A percentile compares a stretch with the other conserved stretches of the same genome.
Conservation (phyloP, 306 rosid species). For the Fragaria iinumae region DNA sequence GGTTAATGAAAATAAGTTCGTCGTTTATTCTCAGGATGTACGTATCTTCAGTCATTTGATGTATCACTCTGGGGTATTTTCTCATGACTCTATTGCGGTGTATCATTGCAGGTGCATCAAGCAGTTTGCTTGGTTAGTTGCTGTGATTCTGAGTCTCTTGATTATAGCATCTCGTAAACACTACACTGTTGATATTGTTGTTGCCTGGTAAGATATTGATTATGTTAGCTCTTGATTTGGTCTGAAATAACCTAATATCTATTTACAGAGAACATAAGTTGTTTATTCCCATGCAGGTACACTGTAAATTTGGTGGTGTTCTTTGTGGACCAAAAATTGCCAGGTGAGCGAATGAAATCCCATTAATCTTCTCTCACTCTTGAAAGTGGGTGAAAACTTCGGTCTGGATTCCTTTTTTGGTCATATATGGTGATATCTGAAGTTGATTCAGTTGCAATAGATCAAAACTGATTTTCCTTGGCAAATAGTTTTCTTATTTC, state of each 20-base stretch:
- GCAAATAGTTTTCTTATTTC: background rate
- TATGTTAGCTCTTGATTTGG: background rate
- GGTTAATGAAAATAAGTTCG: background rate
- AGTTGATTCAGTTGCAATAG: slow-evolving; percentile 1
- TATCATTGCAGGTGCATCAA: slow-evolving; percentile 41
- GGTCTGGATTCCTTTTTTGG: background rate
- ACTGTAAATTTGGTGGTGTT: slow-evolving; percentile 45
- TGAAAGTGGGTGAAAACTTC: background rate
- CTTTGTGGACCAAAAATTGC: slow-evolving; percentile 41
- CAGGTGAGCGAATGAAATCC: slow-evolving; percentile 35
- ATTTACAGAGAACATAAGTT: background rate
- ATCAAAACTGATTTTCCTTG: background rate
- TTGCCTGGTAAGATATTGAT: slow-evolving; percentile 28
- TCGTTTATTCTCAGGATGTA: background rate
- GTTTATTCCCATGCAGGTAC: slow-evolving; percentile 35
- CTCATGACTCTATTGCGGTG: background rate
- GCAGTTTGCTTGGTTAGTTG: slow-evolving; percentile 51
- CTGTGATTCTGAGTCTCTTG: slow-evolving; percentile 42
- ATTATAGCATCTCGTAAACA: slow-evolving; percentile 58
- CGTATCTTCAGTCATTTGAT: background rate
- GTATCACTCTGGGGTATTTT: background rate
- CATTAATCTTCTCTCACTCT: background rate
- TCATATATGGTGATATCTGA: background rate
- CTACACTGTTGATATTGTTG: slow-evolving; percentile 48
- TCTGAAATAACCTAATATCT: background rate